Percentiles rank a stretch among this genome's conserved stretches.
These are phyloP conservation scores for Cladosporium sp. DNA, from an alignment of 2,329 filamentous ascomycete species.

Conservation along the genomic window DNA sequence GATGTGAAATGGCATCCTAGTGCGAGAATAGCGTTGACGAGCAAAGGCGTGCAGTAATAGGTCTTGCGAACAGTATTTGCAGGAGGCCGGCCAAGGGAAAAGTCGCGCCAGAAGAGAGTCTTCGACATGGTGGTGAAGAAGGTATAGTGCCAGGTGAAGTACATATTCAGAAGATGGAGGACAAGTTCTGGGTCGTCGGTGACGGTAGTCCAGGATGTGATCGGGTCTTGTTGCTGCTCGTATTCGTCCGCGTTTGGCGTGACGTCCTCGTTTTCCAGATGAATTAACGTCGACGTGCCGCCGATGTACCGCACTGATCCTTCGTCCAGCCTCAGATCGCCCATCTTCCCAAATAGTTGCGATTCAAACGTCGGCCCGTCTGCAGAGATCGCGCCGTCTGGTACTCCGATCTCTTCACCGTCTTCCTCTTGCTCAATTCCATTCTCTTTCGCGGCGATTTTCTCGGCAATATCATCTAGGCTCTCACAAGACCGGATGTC, in stretches of 20 bases:
- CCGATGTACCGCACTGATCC: conserved; percentile 88
- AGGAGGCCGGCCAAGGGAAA: conserved; percentile 63
- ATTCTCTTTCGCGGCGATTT: conserved; percentile 52
- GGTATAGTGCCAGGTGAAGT: conserved; percentile 96
- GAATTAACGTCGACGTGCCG: conserved; percentile 89
- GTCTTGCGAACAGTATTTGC: conserved; percentile 49
- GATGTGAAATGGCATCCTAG: conserved; percentile 91
- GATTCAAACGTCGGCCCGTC: conserved; percentile 56
- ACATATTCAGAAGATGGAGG: conserved; percentile 92
- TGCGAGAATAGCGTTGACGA: conserved; percentile 92
- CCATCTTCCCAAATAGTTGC: conserved; percentile 89
- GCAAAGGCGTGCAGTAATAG: conserved; percentile 78
- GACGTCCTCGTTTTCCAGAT: conserved; percentile 54
- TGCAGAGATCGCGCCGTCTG: conserved; percentile 29
- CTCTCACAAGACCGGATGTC: conserved; percentile 84
- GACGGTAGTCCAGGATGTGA: conserved; percentile 83
- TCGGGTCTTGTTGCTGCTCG: conserved; percentile 59
- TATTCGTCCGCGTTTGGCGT: conserved; percentile 39
- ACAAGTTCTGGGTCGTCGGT: conserved; percentile 76
- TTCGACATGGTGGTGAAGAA: conserved; percentile 93
- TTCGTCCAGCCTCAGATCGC: conserved; percentile 80
- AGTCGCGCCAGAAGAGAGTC: conserved; percentile 81
- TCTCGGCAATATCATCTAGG: conserved; percentile 60
- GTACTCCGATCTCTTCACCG: conserved; percentile 35
- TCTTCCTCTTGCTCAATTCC: conserved; percentile 43